These are phyloP conservation scores for Entomortierella parvispora DNA, from an alignment of 192 early-diverging fungal genomes.

Conservation along the genomic window DNA sequence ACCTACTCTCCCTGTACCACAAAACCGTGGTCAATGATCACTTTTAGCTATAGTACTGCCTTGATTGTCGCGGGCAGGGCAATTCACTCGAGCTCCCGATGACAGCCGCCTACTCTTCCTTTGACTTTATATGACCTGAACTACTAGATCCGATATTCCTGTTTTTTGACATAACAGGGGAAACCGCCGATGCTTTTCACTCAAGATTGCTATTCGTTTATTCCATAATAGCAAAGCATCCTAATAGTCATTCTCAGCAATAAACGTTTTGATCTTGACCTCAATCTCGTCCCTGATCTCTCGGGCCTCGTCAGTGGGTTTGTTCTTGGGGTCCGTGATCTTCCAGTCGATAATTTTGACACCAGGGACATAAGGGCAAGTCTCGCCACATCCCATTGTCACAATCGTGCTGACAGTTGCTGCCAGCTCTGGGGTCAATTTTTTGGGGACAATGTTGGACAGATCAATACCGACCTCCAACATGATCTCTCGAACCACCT, in stretches of 20 bases:
- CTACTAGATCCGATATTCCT: too few relatives aligned
- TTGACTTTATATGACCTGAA: too few relatives aligned
- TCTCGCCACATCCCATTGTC: conserved; percentile 41
- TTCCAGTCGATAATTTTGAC: conserved; percentile 43
- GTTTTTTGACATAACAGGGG: neutral
- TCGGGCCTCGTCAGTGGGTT: conserved; percentile 21
- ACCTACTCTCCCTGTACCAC: too few relatives aligned
- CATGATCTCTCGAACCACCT: conserved; percentile 35
- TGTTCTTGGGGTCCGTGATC: conserved; percentile 37
- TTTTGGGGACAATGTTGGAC: conserved; percentile 34
- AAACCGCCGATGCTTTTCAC: too few relatives aligned
- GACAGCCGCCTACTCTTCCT: too few relatives aligned
- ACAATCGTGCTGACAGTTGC: conserved; percentile 34
- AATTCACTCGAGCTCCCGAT: too few relatives aligned
- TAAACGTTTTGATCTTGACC: conserved; percentile 30
- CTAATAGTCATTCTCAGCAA: conserved; percentile 39
- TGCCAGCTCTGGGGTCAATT: conserved; percentile 42
- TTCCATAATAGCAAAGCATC: too few relatives aligned
- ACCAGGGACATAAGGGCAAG: conserved; percentile 35
- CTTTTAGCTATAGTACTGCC: too few relatives aligned
- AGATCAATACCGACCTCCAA: conserved; percentile 36
- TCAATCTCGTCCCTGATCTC: conserved; percentile 42
- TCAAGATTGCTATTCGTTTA: too few relatives aligned
- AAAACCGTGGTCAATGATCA: too few relatives aligned
- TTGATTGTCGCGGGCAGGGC: too few relatives aligned